Conservation (phyloP, 2,329 filamentous ascomycete genomes). For the Aspergillus ustus region DNA sequence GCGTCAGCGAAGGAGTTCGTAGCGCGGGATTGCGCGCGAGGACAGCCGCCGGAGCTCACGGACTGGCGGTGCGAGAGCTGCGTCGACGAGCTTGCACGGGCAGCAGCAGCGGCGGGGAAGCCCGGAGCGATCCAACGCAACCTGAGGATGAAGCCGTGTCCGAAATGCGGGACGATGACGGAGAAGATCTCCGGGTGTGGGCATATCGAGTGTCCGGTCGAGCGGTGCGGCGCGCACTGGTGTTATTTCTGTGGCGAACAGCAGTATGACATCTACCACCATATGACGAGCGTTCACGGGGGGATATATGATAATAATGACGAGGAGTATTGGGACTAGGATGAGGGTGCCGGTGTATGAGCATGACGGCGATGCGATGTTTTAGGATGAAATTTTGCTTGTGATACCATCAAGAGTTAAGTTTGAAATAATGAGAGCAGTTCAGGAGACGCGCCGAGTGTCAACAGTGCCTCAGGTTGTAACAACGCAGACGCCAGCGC, state of each 20-base stretch:
- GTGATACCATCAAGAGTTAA: background rate
- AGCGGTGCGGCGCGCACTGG: conserved; percentile 20
- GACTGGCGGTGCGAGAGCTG: conserved; percentile 53
- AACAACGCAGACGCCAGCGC: background rate
- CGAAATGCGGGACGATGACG: conserved; percentile 43
- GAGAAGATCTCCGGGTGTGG: conserved; percentile 46
- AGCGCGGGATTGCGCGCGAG: conserved; percentile 52
- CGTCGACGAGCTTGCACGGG: conserved; percentile 14
- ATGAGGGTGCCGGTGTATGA: background rate
- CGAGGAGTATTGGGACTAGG: background rate
- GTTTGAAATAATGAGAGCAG: background rate
- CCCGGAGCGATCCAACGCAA: background rate
- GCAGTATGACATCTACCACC: conserved; percentile 16
- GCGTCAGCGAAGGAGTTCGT: conserved; percentile 48
- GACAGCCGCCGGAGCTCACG: conserved; percentile 42
- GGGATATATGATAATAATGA: conserved; percentile 13
- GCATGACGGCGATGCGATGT: background rate
- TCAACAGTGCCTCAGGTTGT: too few relatives aligned
- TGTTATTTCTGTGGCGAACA: conserved; percentile 26
- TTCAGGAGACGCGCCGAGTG: background rate
- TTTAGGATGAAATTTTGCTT: background rate
- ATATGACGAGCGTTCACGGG: conserved; percentile 19
- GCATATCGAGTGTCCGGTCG: conserved; percentile 45
- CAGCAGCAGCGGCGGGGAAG: background rate
- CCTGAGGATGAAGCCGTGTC: conserved; percentile 37